A percentile compares a stretch with the other conserved stretches of the same genome.
phyloP scores from a whole-genome alignment of 2,329 filamentous ascomycete species.

The Microcyclospora tardicrescens region DNA sequence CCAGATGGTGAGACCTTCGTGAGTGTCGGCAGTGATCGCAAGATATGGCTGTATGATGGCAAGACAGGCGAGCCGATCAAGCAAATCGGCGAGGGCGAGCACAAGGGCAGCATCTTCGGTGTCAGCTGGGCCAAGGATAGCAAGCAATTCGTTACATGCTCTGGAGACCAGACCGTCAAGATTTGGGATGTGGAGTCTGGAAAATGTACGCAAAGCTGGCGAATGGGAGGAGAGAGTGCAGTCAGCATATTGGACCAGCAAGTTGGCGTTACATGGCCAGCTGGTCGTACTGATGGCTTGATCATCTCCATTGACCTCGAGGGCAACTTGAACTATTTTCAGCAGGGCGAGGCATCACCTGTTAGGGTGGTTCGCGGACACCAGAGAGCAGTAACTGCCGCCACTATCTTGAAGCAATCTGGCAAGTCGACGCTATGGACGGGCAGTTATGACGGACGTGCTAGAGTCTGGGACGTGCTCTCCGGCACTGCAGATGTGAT shows the following conservation, averaged over 20 bases:
- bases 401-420: constrained; percentile 44
- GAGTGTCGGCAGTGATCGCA: constrained; percentile 82
- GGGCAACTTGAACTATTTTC: constrained; percentile 82
- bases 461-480: constrained; percentile 70
- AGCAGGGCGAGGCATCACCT: constrained; percentile 56
- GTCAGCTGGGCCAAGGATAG: constrained; percentile 85
- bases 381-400: constrained; percentile 76
- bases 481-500: constrained; percentile 56
- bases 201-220: constrained; percentile 69
- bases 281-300: constrained; percentile 67
- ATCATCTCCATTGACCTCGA: constrained; percentile 81
- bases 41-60: constrained; percentile 90
- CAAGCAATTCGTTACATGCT: constrained; percentile 75
- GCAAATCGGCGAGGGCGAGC: constrained; percentile 63
- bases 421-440: constrained; percentile 56
- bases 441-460: constrained; percentile 80
- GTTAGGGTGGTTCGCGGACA: constrained; percentile 69
- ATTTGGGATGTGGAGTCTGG: constrained; percentile 82
- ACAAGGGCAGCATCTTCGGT: constrained; percentile 85
- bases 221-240: constrained; percentile 59
- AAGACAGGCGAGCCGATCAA: constrained; percentile 77
- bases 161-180: constrained; percentile 87
- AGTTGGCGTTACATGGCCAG: constrained; percentile 84
- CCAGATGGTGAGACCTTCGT: constrained; percentile 73
- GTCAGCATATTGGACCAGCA: constrained; percentile 74